A percentile compares a stretch with the other conserved stretches of the same genome.
Evolutionary conservation across 148 eudicot species (phyloP).

Genomic region (Chenopodium formosanum): DNA sequence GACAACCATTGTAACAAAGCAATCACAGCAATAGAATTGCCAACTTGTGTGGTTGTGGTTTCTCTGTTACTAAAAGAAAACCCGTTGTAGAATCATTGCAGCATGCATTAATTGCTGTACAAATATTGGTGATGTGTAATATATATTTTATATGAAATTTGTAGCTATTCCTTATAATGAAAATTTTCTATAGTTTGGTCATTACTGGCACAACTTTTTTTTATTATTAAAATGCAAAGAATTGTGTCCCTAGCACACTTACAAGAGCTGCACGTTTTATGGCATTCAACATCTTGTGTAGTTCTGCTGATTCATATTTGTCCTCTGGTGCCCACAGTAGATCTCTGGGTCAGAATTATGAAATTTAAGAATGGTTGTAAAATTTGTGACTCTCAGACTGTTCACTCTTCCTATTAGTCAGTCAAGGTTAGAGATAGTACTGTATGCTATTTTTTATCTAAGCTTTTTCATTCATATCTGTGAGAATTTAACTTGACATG

Average conservation of each 20-base stretch:
- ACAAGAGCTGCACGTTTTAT: not conserved
- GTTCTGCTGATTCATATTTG: conserved; percentile 8
- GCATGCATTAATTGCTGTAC: not conserved
- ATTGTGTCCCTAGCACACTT: not conserved
- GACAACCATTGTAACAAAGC: not conserved
- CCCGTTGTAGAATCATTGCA: not conserved
- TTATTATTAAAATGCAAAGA: not conserved
- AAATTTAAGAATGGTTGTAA: not conserved
- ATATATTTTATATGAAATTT: not conserved
- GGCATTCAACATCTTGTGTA: not conserved
- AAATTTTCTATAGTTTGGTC: not conserved
- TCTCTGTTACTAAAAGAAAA: not conserved
- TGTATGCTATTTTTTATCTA: not conserved
- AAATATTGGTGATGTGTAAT: not conserved
- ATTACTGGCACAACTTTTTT: not conserved
- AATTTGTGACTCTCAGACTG: not conserved
- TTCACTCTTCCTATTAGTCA: not conserved
- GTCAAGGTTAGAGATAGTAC: not conserved
- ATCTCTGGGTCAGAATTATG: not conserved
- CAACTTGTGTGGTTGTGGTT: not conserved
- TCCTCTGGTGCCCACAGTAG: not conserved
- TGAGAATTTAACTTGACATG: not conserved
- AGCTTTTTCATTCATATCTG: not conserved
- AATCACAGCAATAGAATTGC: not conserved
- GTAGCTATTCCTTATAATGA: too few species aligned